These are phyloP conservation scores for Phytophthora quininea DNA, from an alignment of 352 stramenopile species.

Conservation along the genomic window DNA sequence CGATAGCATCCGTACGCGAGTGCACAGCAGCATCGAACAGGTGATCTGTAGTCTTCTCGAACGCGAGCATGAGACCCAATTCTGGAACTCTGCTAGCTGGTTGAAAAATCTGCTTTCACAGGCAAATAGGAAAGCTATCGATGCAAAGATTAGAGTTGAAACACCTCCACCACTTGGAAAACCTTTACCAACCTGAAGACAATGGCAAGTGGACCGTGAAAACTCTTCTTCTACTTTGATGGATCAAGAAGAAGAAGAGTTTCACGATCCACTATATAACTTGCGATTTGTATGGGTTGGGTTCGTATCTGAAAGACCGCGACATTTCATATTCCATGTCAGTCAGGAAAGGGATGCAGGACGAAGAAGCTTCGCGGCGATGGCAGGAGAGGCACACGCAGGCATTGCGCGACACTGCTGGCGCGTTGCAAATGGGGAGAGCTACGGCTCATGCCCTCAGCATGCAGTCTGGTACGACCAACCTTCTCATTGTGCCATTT, in stretches of 20 bases:
- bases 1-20: conserved; percentile 97
- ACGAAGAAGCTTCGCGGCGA: conserved; percentile 6
- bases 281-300: too few species aligned
- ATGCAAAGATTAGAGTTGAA: too few species aligned
- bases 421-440: conserved; percentile 55
- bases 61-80: conserved; percentile 95
- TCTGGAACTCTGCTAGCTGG: too few species aligned
- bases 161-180: too few species aligned
- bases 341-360: conserved; percentile 5
- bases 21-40: conserved; percentile 99
- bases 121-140: too few species aligned
- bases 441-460: conserved; percentile 66
- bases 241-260: too few species aligned
- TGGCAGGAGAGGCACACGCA: conserved; percentile 52
- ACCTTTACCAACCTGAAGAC: too few species aligned
- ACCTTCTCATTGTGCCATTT: background rate
- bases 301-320: background rate
- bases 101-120: too few species aligned
- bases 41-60: conserved; percentile 99
- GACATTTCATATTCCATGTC: background rate
- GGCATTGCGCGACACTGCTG: conserved; percentile 56
- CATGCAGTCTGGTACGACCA: conserved; percentile 45
- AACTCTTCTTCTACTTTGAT: too few species aligned
- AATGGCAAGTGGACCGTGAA: too few species aligned
- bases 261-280: too few species aligned